phyloP scores from a whole-genome alignment of 257 asterid genomes.

The Coffea eugenioides region DNA sequence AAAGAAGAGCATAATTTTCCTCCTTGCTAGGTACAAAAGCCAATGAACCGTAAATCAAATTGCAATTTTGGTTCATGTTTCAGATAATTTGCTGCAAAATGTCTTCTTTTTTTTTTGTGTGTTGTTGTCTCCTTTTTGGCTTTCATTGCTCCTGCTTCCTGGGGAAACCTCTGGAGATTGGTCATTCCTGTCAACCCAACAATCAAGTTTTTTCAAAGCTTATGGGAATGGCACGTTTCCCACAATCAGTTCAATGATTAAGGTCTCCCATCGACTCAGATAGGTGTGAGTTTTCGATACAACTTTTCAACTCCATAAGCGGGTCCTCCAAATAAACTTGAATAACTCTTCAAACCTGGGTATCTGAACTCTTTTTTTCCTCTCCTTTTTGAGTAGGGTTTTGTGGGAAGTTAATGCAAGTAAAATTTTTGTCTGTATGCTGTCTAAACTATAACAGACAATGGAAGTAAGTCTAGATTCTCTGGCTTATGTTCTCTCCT shows the following conservation, averaged over 20 bases:
- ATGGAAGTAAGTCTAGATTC: not conserved
- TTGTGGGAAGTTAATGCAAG: not conserved
- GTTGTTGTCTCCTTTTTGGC: no score
- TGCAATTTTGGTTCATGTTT: no score
- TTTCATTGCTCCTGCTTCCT: no score
- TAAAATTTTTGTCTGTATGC: not conserved
- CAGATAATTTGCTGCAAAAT: not conserved
- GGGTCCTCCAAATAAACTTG: not conserved
- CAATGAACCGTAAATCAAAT: not conserved
- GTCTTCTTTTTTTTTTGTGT: not conserved
- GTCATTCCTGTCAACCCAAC: no score
- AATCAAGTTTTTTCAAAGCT: not conserved
- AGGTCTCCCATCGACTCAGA: not conserved
- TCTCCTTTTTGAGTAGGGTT: not conserved
- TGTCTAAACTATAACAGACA: not conserved
- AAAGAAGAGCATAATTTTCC: not conserved
- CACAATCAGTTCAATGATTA: not conserved
- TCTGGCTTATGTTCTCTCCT: not conserved
- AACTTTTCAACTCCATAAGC: not conserved
- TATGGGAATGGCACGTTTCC: not conserved
- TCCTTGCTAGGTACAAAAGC: not conserved
- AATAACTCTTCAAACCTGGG: not conserved
- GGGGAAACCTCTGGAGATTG: no score
- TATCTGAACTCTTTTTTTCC: not conserved
- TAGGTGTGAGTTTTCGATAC: no score